phyloP scores from a whole-genome alignment of 2,329 filamentous ascomycete species.

The Fusarium sp. region DNA sequence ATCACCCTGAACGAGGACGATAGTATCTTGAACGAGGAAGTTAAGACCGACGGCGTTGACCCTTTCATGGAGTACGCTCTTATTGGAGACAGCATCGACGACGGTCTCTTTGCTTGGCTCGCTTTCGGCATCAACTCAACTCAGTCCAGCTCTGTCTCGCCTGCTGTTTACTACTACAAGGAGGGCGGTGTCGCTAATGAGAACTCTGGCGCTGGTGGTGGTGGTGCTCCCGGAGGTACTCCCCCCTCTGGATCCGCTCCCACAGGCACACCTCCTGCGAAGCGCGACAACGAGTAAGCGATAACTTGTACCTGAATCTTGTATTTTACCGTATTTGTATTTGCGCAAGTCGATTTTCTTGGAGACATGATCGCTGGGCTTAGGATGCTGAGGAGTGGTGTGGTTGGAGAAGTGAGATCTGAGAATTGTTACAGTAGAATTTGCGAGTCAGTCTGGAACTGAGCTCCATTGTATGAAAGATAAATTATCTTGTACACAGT shows the following conservation, averaged over 20 bases:
- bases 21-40: conserved; percentile 59
- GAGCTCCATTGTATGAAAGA: too few species aligned
- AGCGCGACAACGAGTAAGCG: background rate
- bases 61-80: conserved; percentile 70
- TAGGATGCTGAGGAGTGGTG: too few species aligned
- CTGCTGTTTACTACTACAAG: conserved; percentile 39
- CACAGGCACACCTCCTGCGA: conserved; percentile 8
- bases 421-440: too few species aligned
- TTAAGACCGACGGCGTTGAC: conserved; percentile 63
- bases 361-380: too few species aligned
- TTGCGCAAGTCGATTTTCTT: too few species aligned
- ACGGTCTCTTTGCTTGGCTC: conserved; percentile 69
- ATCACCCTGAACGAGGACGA: conserved; percentile 67
- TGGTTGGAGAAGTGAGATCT: too few species aligned
- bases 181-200: conserved; percentile 42
- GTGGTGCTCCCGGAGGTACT: conserved; percentile 21
- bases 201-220: conserved; percentile 22
- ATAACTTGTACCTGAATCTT: background rate
- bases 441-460: too few species aligned
- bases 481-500: too few species aligned
- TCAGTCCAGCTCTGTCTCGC: conserved; percentile 31
- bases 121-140: conserved; percentile 62
- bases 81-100: conserved; percentile 64
- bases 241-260: conserved; percentile 20
- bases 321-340: too few species aligned